These are phyloP conservation scores for Salvia miltiorrhiza DNA, from an alignment of 257 asterid genomes.

Conservation along the genomic window DNA sequence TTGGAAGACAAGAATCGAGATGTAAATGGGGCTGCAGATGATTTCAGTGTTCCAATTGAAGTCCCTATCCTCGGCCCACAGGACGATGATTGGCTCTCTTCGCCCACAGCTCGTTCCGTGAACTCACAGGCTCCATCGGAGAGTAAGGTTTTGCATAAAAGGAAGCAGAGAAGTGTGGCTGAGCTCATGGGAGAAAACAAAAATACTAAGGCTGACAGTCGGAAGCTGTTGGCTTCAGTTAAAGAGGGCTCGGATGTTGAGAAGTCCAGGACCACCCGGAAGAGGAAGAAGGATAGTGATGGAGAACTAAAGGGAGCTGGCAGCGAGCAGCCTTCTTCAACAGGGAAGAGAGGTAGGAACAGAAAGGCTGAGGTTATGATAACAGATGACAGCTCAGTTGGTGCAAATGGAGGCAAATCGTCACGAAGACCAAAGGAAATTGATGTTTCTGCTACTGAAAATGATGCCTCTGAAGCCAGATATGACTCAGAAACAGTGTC, in stretches of 20 bases:
- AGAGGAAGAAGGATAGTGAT: conserved; percentile 30
- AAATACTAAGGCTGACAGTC: conserved; percentile 23
- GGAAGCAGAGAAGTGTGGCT: conserved; percentile 80
- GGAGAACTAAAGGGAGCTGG: conserved; percentile 23
- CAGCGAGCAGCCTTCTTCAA: conserved; percentile 24
- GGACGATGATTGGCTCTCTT: conserved; percentile 40
- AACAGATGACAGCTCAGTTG: background rate
- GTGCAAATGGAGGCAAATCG: conserved; percentile 16
- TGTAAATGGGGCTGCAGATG: conserved; percentile 22
- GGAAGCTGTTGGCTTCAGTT: conserved; percentile 19
- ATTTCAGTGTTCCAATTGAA: conserved; percentile 41
- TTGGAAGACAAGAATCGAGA: conserved; percentile 47
- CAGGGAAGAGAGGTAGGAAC: conserved; percentile 34
- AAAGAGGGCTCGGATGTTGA: conserved; percentile 20
- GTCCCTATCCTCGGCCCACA: conserved; percentile 49
- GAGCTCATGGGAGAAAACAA: conserved; percentile 50
- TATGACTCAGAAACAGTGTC: conserved; percentile 39
- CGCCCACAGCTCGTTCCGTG: conserved; percentile 24
- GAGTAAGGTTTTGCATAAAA: conserved; percentile 33
- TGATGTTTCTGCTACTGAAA: conserved; percentile 24
- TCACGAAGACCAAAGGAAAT: conserved; percentile 22
- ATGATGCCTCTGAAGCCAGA: conserved; percentile 23
- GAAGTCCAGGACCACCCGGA: conserved; percentile 22
- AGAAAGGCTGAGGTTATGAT: conserved; percentile 16
- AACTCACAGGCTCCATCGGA: conserved; percentile 29